Base-by-base conservation (phyloP, 306 rosid genomes). In the Trifolium subterraneum region DNA sequence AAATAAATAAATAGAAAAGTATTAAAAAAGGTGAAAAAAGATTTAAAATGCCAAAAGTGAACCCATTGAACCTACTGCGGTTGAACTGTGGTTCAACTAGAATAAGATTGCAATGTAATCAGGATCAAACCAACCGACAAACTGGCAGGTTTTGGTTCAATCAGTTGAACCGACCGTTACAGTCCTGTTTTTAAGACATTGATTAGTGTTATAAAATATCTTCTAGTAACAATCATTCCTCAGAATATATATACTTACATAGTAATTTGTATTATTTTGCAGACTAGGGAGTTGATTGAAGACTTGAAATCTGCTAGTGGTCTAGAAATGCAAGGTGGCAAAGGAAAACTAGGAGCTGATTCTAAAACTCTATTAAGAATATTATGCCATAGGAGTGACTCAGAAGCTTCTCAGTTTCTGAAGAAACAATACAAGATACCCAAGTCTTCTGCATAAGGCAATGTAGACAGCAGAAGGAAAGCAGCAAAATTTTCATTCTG, bases 371-470 rank as follows among this genome's bases (percentile, higher is more conserved):
- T 91, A 18, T 47, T 94, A 75, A 88, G 97, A 88, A 82, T 91
- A 81, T 76, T 94, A 31, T 92, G 97, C 77, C 98, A 94, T 61
- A 85, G 98, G 74, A 79, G 83, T 74, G 97, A 92, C 74, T 79
- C 97, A 36, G 98, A 90, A 71, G 98, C 98, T 64, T 90, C 97
- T 42, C 96, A 86, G 35, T 94, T 94, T 79, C 86, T 94, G 45
- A 94, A 91, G 92, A 94, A 92, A 84, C 98, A 94, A 84, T 94
- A 72, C 91, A 94, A 88, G 83, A 88, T 94, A 27, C 98, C 97
- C 1, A 91, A 86, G 68, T 90, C 98, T 39, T 79, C 88, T 16
- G 87, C 84, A 27, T 93, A 93, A 87, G 70, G 73, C 64, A 44
- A 58, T 62, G 3, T 73, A 73, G 64, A 68, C 68, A 36, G 71